A percentile compares a stretch with the other conserved stretches of the same genome.
phyloP scores from a whole-genome alignment of 257 asterid genomes.

The Gentiana straminea region DNA sequence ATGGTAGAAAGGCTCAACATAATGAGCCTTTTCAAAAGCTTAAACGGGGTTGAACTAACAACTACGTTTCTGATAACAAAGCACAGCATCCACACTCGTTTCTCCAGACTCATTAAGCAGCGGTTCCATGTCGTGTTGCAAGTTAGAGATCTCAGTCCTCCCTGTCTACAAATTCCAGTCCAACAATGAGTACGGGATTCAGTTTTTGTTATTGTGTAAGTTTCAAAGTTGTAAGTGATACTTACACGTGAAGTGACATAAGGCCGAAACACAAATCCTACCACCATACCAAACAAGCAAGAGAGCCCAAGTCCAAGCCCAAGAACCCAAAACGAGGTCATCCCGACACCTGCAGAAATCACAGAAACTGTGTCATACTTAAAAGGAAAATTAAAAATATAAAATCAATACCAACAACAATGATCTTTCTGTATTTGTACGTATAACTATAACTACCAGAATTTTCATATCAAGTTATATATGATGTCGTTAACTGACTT shows the following conservation, averaged over 20 bases:
- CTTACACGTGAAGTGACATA: constrained; percentile 56
- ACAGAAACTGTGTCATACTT: neutral
- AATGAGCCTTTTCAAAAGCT: constrained; percentile 21
- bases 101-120: constrained; percentile 80
- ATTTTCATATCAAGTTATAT: no score
- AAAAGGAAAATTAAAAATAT: neutral
- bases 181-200: constrained; percentile 16
- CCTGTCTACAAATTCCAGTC: constrained; percentile 72
- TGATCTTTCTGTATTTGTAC: no score
- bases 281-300: constrained; percentile 45
- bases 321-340: constrained; percentile 45
- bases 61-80: constrained; percentile 71
- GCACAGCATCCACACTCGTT: constrained; percentile 50
- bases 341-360: constrained; percentile 40
- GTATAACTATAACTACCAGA: no score
- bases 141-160: constrained; percentile 32
- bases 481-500: no score
- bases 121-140: constrained; percentile 67
- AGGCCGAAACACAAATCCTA: constrained; percentile 69
- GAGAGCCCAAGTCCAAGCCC: constrained; percentile 33
- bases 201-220: neutral
- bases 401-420: neutral
- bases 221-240: constrained; percentile 4
- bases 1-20: constrained; percentile 34
- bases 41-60: constrained; percentile 44